phyloP scores from a whole-genome alignment of 2,329 filamentous ascomycete species.

The Phaeophleospora eucalypticola region DNA sequence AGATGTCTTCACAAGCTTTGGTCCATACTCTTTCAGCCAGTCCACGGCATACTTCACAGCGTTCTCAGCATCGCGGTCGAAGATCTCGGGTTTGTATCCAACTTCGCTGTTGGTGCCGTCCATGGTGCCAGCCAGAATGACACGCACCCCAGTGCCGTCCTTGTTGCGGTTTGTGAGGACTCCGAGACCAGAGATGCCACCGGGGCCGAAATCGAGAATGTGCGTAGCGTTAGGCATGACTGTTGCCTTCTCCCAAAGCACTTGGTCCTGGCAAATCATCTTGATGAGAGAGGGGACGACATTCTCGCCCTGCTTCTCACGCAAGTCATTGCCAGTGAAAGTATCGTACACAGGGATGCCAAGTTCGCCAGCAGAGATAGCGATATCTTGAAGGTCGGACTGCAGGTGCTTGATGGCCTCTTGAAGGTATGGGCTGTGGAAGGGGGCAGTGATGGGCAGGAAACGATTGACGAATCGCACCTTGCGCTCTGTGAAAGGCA shows the following conservation, averaged over 20 bases:
- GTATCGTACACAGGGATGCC: constrained; percentile 88
- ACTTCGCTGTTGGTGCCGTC: constrained; percentile 86
- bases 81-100: constrained; percentile 96
- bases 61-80: constrained; percentile 91
- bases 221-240: constrained; percentile 87
- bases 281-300: constrained; percentile 82
- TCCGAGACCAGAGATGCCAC: constrained; percentile 92
- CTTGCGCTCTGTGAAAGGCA: constrained; percentile 94
- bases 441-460: constrained; percentile 93
- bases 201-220: constrained; percentile 93
- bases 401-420: constrained; percentile 79
- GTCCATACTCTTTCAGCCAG: constrained; percentile 96
- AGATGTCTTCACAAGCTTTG: constrained; percentile 85
- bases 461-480: constrained; percentile 95
- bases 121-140: constrained; percentile 91
- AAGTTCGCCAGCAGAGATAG: constrained; percentile 68
- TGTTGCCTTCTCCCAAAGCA: constrained; percentile 95
- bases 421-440: constrained; percentile 91
- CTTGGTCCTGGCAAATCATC: constrained; percentile 89
- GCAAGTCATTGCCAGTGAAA: constrained; percentile 79
- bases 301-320: constrained; percentile 64
- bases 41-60: constrained; percentile 92
- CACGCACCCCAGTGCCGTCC: constrained; percentile 93
- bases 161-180: constrained; percentile 98
- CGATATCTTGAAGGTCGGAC: constrained; percentile 78